These are phyloP conservation scores for Pouteria campechiana DNA, from an alignment of 179 eudicot genomes.

Conservation along the genomic window DNA sequence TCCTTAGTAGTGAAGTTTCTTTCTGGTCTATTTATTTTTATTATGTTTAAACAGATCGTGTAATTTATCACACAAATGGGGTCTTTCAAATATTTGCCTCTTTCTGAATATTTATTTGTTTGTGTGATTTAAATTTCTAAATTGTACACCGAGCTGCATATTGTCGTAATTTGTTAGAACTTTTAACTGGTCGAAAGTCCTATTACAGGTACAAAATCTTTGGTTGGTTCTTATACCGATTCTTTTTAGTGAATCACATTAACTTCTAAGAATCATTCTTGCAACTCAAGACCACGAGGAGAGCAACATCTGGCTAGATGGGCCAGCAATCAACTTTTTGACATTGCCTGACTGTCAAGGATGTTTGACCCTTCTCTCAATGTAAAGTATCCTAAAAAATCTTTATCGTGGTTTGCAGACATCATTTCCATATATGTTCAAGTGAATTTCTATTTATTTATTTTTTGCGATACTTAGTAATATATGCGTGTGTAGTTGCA, in stretches of 20 bases:
- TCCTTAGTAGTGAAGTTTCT: too few relatives aligned
- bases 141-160: too few relatives aligned
- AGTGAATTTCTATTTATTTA: conserved; percentile 19
- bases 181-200: conserved; percentile 83
- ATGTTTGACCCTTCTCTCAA: conserved; percentile 83
- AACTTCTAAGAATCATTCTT: conserved; percentile 1
- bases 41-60: too few relatives aligned
- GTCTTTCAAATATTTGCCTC: too few relatives aligned
- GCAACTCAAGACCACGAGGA: conserved; percentile 64
- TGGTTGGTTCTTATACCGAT: neutral
- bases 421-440: conserved; percentile 84
- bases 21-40: too few relatives aligned
- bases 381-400: conserved; percentile 64
- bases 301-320: conserved; percentile 81
- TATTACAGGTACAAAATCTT: conserved; percentile 56
- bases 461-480: neutral
- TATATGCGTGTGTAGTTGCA: too few relatives aligned
- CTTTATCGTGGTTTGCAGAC: conserved; percentile 86
- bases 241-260: conserved; percentile 1
- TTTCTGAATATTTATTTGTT: too few relatives aligned
- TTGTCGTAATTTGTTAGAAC: too few relatives aligned
- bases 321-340: conserved; percentile 77
- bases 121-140: too few relatives aligned
- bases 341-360: conserved; percentile 70
- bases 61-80: too few relatives aligned